Percentiles rank a stretch among this genome's conserved stretches.
Conservation (phyloP, 148 eudicot species). For the Amaranthus hypochondriacus region DNA sequence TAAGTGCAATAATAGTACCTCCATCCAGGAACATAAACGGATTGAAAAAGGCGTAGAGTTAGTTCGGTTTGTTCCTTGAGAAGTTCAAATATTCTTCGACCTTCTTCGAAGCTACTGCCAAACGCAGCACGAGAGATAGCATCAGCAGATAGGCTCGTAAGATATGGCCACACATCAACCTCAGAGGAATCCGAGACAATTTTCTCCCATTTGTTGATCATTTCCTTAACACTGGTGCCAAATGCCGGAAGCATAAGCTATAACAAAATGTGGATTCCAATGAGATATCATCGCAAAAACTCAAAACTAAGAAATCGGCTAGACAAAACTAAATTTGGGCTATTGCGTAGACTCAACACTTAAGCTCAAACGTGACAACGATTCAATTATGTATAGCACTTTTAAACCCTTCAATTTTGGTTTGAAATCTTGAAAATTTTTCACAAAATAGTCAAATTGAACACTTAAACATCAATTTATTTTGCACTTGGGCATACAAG, state of each 20-base stretch:
- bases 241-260: conserved; percentile 42
- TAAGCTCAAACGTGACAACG: neutral
- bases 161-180: conserved; percentile 38
- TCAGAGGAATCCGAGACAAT: conserved; percentile 25
- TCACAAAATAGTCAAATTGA: too few relatives aligned
- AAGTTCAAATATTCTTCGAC: conserved; percentile 36
- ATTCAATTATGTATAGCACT: too few relatives aligned
- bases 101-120: conserved; percentile 41
- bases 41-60: neutral
- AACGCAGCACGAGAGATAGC: conserved; percentile 43
- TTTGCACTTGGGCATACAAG: too few relatives aligned
- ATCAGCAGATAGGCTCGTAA: conserved; percentile 29
- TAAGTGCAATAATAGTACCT: conserved; percentile 13
- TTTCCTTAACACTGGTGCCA: conserved; percentile 24
- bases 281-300: neutral
- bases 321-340: neutral
- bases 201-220: conserved; percentile 35
- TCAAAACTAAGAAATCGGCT: neutral
- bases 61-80: conserved; percentile 24
- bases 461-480: too few relatives aligned
- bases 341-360: neutral
- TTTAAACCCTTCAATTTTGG: neutral
- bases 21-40: conserved; percentile 35
- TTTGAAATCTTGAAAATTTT: too few relatives aligned
- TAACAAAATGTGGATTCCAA: neutral